Base-by-base conservation (phyloP, 2,329 filamentous ascomycete genomes). In the Ustulina deusta region DNA sequence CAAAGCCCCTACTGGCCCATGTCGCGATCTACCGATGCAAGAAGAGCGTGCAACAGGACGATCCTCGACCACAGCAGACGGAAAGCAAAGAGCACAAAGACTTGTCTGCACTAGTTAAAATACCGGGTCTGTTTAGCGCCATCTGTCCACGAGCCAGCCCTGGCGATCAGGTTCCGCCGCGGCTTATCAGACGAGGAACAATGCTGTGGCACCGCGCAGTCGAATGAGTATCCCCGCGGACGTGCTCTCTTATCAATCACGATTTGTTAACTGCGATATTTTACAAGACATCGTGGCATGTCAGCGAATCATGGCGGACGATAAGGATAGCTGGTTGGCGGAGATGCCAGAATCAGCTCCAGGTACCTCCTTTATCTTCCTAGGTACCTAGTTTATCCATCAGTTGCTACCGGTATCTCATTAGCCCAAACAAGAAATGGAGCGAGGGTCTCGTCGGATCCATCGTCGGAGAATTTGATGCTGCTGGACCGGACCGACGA, bases 301-400 rank as follows among this genome's bases (percentile, higher is more conserved):
- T 57, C 56, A 62, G 69, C 73, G 73, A 74, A 75, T 75, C 69
- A 75, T 65, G 58, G 62, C 59, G 34, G 46, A 56, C 69, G 74
- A 75, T 76, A 76, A 74, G 72, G 51, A 34, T 20, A 56, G 65
- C 36, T 55, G 64, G 48, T 55, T 56, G 63, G 71, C 74, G 74
- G 74, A 76, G 74, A 76, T 76, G 69, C 71, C 57, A 71, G 71
- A 75, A 71, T 60, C 71, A 63, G 69, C 55, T 48, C 9, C 22
- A 13, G 48, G n/a, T 62, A 22, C 51, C n/a, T n/a, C n/a, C n/a
- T n/a, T n/a, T n/a, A n/a, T n/a, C n/a, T n/a, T n/a, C n/a, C n/a
- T n/a, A 58, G 27, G 34, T 27, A 38, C 49, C 20, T 55, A 40
- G 51, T 52, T 29, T 60, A 42, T 34, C 42, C 60, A 25, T 9